Percentiles rank a stretch among this genome's conserved stretches.
Conservation (phyloP, 1,284 basidiomycete genomes). For the Sanghuangporus baumii region DNA sequence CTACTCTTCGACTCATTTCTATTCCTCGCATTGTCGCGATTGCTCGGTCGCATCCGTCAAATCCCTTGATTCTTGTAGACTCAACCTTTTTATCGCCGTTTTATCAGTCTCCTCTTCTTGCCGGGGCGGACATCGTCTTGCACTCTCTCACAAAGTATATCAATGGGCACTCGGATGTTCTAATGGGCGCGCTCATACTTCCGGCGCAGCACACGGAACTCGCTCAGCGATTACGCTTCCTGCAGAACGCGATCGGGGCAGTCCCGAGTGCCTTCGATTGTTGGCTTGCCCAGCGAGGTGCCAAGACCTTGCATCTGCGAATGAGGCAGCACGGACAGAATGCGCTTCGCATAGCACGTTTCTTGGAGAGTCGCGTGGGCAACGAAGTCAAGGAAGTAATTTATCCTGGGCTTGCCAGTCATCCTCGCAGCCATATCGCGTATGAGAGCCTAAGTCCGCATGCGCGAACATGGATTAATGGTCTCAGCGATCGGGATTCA, state of each 20-base stretch:
- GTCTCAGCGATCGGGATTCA: conserved; percentile 27
- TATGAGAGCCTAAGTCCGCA: conserved; percentile 62
- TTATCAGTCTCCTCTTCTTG: conserved; percentile 83
- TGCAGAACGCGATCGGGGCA: conserved; percentile 90
- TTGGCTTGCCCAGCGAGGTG: conserved; percentile 88
- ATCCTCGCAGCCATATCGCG: conserved; percentile 58
- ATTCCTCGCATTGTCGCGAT: conserved; percentile 62
- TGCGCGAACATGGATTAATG: conserved; percentile 61
- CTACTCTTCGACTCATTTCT: conserved; percentile 84
- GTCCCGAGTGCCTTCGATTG: conserved; percentile 86
- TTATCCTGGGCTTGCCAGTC: conserved; percentile 77
- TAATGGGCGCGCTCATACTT: conserved; percentile 80
- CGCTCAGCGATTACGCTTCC: conserved; percentile 65
- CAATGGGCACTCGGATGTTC: conserved; percentile 89
- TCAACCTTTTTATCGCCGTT: conserved; percentile 92
- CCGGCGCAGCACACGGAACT: conserved; percentile 49
- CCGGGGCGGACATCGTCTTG: conserved; percentile 80
- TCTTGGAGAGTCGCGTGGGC: conserved; percentile 46
- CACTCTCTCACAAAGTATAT: conserved; percentile 89
- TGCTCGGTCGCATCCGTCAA: conserved; percentile 49
- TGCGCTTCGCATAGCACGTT: conserved; percentile 72
- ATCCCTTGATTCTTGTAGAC: conserved; percentile 81
- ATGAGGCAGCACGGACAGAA: conserved; percentile 87
- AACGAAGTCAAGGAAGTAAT: conserved; percentile 67
- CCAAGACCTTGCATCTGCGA: conserved; percentile 85